Conservation (phyloP, 2,329 filamentous ascomycete species). For the Penicillium concentricum region DNA sequence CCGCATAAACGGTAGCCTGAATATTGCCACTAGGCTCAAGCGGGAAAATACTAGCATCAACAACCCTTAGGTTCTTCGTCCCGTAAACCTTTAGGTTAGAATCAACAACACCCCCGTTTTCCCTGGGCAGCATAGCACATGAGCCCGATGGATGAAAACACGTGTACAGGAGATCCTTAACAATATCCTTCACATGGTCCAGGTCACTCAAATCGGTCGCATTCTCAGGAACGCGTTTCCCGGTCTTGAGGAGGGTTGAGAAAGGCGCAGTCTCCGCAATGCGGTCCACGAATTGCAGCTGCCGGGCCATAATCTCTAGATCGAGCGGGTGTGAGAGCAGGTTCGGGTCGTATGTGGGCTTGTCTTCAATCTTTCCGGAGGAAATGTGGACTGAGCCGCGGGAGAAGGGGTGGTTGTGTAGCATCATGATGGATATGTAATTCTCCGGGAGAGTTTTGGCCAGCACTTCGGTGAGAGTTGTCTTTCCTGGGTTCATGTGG, state of each 20-base stretch:
- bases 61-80: slow-evolving; percentile 32
- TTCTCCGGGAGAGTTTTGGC: slow-evolving; percentile 16
- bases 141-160: slow-evolving; percentile 33
- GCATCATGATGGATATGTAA: slow-evolving; percentile 21
- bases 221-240: slow-evolving; percentile 9
- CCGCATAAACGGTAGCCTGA: slow-evolving; percentile 38
- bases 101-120: slow-evolving; percentile 32
- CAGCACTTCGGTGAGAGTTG: slow-evolving; percentile 13
- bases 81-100: slow-evolving; percentile 29
- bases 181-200: slow-evolving; percentile 19
- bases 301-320: slow-evolving; percentile 39
- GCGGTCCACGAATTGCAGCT: slow-evolving; percentile 25
- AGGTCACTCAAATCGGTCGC: slow-evolving; percentile 13
- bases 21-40: slow-evolving; percentile 39
- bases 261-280: slow-evolving; percentile 24
- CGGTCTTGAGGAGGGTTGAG: slow-evolving; percentile 15
- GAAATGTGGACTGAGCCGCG: slow-evolving; percentile 32
- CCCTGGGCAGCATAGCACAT: slow-evolving; percentile 33
- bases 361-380: slow-evolving; percentile 31
- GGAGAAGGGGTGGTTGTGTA: slow-evolving; percentile 34
- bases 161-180: slow-evolving; percentile 21
- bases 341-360: slow-evolving; percentile 47
- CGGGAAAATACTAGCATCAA: slow-evolving; percentile 38
- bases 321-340: slow-evolving; percentile 47
- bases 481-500: slow-evolving; percentile 16